Evolutionary conservation across 768 basidiomycete genomes (phyloP), one percentile per base, ranked within the genome.

Genomic region (Pleurotus giganteus): DNA sequence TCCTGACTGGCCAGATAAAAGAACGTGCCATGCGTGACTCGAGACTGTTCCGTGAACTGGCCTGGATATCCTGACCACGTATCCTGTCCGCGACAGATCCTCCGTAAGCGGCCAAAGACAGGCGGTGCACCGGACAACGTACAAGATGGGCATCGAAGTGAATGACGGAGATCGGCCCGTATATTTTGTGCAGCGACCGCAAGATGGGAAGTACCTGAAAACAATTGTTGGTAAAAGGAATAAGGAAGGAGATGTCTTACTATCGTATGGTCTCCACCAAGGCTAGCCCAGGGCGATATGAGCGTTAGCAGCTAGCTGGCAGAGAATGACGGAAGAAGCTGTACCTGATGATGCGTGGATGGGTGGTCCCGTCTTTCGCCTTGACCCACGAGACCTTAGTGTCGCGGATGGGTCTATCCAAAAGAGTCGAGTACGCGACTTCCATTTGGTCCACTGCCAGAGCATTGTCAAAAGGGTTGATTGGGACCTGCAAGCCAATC

Each of bases 191-290:
- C 19, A 87, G 69, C 15, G 85, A 74, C 28, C 84, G 79, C 2
- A 87, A 73, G 55, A 88, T 86, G 3, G 85, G 86, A 3, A 88
- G 74, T 5, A 80, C 72, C 70, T 71, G 31, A n/a, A 12, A 11
- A 34, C 32, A 41, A 21, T 37, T 41, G 21, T 37, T 17, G 26
- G 37, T 15, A 49, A 47, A 34, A 5, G 28, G 4, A 19, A n/a
- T 15, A 11, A 24, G 21, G 7, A 6, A 7, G 8, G 31, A 37
- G 26, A 19, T 13, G 26, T 27, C 61, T 55, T 28, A 81, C 84
- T 49, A 87, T 81, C 11, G 84, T 84, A 65, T 88, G 86, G 59
- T 88, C 87, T 0, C 87, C 86, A 4, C 87, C 86, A 13, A 83
- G 74, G 70, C 87, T 87, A 53, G 19, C 13, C 0, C 32, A 23